Base-by-base conservation (phyloP, 306 rosid species). In the Sindora glabra region DNA sequence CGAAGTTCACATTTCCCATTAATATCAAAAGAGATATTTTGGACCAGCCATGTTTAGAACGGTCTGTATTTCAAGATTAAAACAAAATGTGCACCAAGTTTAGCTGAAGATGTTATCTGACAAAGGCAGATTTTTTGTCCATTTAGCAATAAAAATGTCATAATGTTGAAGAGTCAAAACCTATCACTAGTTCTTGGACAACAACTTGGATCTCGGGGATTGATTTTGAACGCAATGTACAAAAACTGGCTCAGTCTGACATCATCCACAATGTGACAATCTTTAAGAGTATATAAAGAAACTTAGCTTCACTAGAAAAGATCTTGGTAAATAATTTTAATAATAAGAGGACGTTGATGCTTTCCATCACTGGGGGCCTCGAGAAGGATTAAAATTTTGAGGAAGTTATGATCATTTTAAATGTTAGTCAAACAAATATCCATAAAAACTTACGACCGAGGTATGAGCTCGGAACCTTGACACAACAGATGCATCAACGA, bases 401-500 rank as follows among this genome's bases (percentile, higher is more conserved):
- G 38, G 40, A 65, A 30, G 30, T 32, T 37, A 38, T 36, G 62
- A 42, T 39, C 24, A 5, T 16, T 24, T 27, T 48, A 42, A 23
- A 34, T 36, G 53, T 37, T 32, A 50, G 32, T 5, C 49, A 53
- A 51, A 15, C 44, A 52, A 58, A 65, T 24, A 10, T 32, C 16
- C 3, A 3, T 30, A 49, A 54, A 36, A 44, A 22, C 25, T 69
- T 92, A 92, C 96, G 86, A 86, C 90, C n/a, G 96, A 84, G 8
- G 79, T 59, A 69, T 92, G 99, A 24, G 96, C 96, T 59, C 77
- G 86, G 77, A 89, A 83, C 17, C 75, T 81, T 59, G 94, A 81
- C 15, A 78, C 95, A 34, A 88, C 83, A 27, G 87, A 79, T 46
- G 89, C 96, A 64, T 92, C 99, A 16, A 92, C 96, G 59, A 92